Percentiles rank a stretch among this genome's conserved stretches.
Conservation (phyloP, 2,329 filamentous ascomycete species). For the Cladosporium sp. region DNA sequence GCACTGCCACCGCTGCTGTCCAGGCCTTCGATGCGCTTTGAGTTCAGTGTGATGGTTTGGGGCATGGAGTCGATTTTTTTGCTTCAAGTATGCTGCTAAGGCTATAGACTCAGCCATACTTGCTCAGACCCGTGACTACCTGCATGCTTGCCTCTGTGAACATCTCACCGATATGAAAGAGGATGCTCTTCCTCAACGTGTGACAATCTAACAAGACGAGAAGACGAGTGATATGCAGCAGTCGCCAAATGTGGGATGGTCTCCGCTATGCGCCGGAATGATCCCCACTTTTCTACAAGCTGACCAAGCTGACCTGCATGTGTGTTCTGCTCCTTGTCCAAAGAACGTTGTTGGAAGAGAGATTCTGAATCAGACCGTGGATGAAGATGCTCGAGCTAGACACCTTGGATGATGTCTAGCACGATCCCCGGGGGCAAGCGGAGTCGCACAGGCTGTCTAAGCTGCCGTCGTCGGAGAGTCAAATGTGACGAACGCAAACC, state of each 20-base stretch:
- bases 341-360: no score
- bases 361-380: neutral
- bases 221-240: no score
- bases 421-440: neutral
- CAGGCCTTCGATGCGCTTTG: constrained; percentile 30
- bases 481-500: neutral
- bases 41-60: neutral
- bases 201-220: no score
- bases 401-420: neutral
- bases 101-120: no score
- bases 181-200: no score
- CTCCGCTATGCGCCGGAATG: neutral
- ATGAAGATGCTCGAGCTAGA: neutral
- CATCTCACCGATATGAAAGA: no score
- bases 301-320: neutral
- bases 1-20: constrained; percentile 36
- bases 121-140: no score
- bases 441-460: neutral
- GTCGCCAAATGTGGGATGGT: neutral
- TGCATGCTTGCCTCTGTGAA: no score
- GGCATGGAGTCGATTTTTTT: neutral
- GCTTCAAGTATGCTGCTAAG: no score
- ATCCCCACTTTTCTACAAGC: neutral
- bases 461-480: neutral
- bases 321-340: no score